Evolutionary conservation across 2,329 filamentous ascomycete species (phyloP).

Genomic region (Diaporthe sp.): DNA sequence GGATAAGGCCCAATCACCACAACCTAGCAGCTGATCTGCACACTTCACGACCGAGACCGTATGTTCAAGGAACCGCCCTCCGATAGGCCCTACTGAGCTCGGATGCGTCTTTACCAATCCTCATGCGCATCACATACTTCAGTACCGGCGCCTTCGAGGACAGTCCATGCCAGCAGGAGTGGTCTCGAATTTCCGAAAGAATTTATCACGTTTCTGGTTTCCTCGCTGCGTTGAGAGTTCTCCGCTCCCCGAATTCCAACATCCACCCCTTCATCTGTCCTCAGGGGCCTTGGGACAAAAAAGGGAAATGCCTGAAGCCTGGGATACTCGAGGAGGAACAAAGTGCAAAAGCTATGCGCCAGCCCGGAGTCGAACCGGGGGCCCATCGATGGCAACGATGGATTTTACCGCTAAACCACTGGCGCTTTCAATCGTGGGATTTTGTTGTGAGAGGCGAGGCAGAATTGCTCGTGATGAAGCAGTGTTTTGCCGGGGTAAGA

Average conservation of each 20-base stretch:
- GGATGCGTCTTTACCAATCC: background rate
- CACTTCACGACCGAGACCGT: background rate
- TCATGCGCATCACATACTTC: background rate
- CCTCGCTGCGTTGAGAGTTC: background rate
- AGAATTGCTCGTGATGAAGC: background rate
- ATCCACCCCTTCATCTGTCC: too few relatives aligned
- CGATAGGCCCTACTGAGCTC: background rate
- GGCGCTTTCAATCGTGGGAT: background rate
- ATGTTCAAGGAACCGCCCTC: background rate
- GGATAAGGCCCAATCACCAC: constrained; percentile 51
- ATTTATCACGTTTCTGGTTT: too few relatives aligned
- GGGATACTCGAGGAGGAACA: background rate
- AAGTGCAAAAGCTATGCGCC: constrained; percentile 28
- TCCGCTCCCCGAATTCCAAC: background rate
- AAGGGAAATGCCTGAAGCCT: background rate
- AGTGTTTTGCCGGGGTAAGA: background rate
- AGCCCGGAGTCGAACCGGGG: constrained; percentile 37
- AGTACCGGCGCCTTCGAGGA: background rate
- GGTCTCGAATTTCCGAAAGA: background rate
- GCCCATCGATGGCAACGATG: constrained; percentile 36
- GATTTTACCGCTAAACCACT: constrained; percentile 36
- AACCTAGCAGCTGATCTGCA: background rate
- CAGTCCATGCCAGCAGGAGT: background rate
- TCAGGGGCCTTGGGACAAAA: background rate
- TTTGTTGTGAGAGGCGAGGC: background rate